Evolutionary conservation across 306 rosid species (phyloP).

Genomic region (Boehmeria nivea): DNA sequence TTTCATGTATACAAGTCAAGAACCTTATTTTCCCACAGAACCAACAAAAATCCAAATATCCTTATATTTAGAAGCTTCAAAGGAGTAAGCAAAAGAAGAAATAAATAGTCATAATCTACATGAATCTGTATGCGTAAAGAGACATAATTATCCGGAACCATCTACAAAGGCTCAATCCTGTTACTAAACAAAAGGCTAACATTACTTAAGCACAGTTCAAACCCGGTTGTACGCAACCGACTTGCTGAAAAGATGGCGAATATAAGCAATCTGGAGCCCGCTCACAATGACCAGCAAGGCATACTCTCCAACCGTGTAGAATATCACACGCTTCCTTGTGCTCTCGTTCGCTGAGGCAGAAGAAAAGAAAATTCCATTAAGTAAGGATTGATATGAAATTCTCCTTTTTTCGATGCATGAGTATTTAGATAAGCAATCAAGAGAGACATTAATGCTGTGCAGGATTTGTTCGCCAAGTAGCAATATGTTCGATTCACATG

Average conservation of each 20-base stretch:
- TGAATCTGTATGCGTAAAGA: slow-evolving; percentile 17
- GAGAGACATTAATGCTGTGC: too few species aligned
- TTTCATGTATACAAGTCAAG: too few species aligned
- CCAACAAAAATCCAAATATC: neutral
- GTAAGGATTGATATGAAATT: too few species aligned
- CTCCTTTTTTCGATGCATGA: too few species aligned
- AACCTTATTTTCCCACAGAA: too few species aligned
- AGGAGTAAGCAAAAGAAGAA: slow-evolving; percentile 14
- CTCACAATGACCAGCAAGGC: slow-evolving; percentile 65
- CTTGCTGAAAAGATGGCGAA: slow-evolving; percentile 91
- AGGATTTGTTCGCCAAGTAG: too few species aligned
- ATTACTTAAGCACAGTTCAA: slow-evolving; percentile 31
- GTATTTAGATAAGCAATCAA: too few species aligned
- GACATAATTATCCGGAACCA: slow-evolving; percentile 9
- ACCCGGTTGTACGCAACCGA: slow-evolving; percentile 90
- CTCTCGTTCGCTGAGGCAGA: slow-evolving; percentile 75
- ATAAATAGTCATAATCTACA: slow-evolving; percentile 11
- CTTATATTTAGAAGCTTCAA: neutral
- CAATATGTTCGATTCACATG: too few species aligned
- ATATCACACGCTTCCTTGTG: slow-evolving; percentile 72
- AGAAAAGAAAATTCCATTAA: too few species aligned
- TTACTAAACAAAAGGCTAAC: slow-evolving; percentile 22
- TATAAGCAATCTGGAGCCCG: slow-evolving; percentile 67
- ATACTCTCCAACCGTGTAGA: slow-evolving; percentile 80
- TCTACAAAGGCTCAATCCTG: slow-evolving; percentile 20